phyloP scores from a whole-genome alignment of 257 asterid genomes.

The Schizonepeta tenuifolia region DNA sequence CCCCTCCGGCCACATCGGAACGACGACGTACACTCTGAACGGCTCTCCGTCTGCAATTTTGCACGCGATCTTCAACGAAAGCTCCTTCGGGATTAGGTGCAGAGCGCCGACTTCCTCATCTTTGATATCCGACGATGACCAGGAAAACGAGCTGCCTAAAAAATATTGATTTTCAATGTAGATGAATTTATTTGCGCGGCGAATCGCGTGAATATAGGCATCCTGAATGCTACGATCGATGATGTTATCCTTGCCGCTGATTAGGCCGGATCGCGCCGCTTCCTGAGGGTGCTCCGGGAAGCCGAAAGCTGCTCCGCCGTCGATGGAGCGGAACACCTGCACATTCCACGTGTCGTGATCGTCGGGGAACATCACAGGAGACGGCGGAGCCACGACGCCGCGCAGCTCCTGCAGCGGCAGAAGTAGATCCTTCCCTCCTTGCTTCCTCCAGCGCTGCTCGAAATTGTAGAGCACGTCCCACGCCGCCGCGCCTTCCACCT shows the following conservation, averaged over 20 bases:
- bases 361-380: slow-evolving; percentile 34
- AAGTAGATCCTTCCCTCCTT: slow-evolving; percentile 37
- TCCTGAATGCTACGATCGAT: slow-evolving; percentile 48
- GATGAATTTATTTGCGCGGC: slow-evolving; percentile 41
- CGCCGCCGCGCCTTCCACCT: slow-evolving; percentile 40
- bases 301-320: slow-evolving; percentile 51
- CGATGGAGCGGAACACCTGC: slow-evolving; percentile 43
- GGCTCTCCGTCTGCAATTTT: slow-evolving; percentile 38
- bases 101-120: slow-evolving; percentile 33
- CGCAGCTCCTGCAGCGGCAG: slow-evolving; percentile 33
- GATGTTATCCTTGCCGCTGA: slow-evolving; percentile 45
- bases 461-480: slow-evolving; percentile 49
- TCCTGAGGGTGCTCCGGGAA: slow-evolving; percentile 42
- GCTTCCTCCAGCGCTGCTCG: slow-evolving; percentile 48
- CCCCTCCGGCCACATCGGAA: slow-evolving; percentile 52
- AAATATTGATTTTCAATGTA: slow-evolving; percentile 46
- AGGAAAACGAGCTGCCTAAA: slow-evolving; percentile 40
- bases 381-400: slow-evolving; percentile 33
- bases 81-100: slow-evolving; percentile 41
- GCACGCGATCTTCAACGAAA: slow-evolving; percentile 40
- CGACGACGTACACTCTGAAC: slow-evolving; percentile 36
- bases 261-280: slow-evolving; percentile 37
- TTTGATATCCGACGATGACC: slow-evolving; percentile 37
- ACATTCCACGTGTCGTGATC: slow-evolving; percentile 44
- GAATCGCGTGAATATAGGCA: slow-evolving; percentile 44